Base-by-base conservation (phyloP, 2,329 filamentous ascomycete species). In the Xylaria sp. region DNA sequence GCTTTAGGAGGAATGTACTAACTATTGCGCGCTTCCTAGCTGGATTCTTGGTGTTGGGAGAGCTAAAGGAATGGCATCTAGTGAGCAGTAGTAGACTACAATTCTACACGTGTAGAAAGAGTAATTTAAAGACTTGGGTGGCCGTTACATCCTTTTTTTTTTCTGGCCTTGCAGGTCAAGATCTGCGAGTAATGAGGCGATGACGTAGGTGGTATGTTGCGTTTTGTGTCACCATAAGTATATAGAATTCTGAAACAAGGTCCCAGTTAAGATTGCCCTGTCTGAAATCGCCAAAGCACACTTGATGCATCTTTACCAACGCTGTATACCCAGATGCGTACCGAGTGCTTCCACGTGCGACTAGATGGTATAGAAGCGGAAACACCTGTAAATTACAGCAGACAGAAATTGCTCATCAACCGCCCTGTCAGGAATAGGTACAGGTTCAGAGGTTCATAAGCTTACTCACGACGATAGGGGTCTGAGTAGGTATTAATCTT, bases 221-320 rank as follows among this genome's bases (percentile, higher is more conserved):
- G 28, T 31, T 33, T n/a, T 55, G 48, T 48, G 25, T 41, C 10
- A 58, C 46, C 25, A 20, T 25, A 52, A 12, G 41, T 46, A 46
- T 46, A 15, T 46, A 46, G 41, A 23, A 43, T 60, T 69, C 63
- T 69, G 67, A 69, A 66, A 69, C 67, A 43, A 51, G 18, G 51
- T 51, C 63, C 60, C 28, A 55, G 58, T n/a, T 55, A 43, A 62
- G 67, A 69, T 66, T 63, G n/a, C 39, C 43, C 31, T 66, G 67
- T 69, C 54, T 69, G n/a, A 69, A 59, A 66, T 60, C 62, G 52
- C 56, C 52, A 64, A 28, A 65, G 31, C 20, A 56, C 25, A 43
- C 23, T 31, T 41, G 41, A 56, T 60, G 31, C 56, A 58, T 52
- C 48, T 58, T 39, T 18, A 25, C 28, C 28, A 3, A 28, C 6